Evolutionary conservation across 345 rosid genomes (phyloP).

Genomic region (Luvunga scandens): DNA sequence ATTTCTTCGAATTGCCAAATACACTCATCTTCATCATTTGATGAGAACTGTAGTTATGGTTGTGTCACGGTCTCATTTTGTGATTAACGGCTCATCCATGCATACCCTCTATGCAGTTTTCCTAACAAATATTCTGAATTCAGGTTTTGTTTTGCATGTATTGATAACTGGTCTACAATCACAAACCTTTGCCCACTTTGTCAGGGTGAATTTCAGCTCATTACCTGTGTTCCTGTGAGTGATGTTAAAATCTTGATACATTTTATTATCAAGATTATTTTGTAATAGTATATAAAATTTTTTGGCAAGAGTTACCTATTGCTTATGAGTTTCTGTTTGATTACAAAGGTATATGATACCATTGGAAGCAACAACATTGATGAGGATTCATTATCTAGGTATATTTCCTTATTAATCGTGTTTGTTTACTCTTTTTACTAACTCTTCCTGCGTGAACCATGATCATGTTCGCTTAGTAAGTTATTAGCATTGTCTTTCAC

Average conservation of each 20-base stretch:
- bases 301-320: slow-evolving; percentile 15
- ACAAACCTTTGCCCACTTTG: slow-evolving; percentile 97
- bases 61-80: neutral
- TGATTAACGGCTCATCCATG: too few relatives aligned
- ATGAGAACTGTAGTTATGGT: neutral
- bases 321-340: slow-evolving; percentile 23
- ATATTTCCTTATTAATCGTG: neutral
- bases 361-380: slow-evolving; percentile 72
- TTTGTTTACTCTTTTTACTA: neutral
- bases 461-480: neutral
- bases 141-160: slow-evolving; percentile 99
- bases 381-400: slow-evolving; percentile 75
- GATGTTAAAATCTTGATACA: slow-evolving; percentile 1
- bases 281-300: slow-evolving; percentile 16
- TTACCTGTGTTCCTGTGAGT: slow-evolving; percentile 97
- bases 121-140: slow-evolving; percentile 10
- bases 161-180: slow-evolving; percentile 97
- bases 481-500: neutral
- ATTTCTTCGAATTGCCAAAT: neutral
- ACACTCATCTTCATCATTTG: neutral
- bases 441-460: neutral
- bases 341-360: slow-evolving; percentile 81
- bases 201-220: slow-evolving; percentile 91
- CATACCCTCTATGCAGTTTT: neutral
- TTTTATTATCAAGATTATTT: slow-evolving; percentile 16